These are phyloP conservation scores for Dictyostelium brefeldianum DNA, from an alignment of 78 protist genomes.

Conservation along the genomic window DNA sequence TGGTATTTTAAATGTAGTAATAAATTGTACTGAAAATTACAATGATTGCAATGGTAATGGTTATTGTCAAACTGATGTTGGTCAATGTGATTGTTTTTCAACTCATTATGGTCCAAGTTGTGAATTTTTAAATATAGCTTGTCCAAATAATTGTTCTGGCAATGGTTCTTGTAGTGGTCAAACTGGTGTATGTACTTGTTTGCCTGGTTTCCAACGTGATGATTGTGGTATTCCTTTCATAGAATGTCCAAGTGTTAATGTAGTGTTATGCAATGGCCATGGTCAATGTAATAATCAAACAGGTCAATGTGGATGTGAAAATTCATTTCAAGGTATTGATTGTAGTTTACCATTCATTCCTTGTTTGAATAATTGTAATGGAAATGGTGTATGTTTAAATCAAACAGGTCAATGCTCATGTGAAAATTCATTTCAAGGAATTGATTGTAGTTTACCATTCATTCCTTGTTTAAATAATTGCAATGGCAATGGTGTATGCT, in stretches of 20 bases:
- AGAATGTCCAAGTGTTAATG: too few relatives aligned
- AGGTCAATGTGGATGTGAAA: background rate
- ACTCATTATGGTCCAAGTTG: background rate
- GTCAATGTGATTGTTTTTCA: background rate
- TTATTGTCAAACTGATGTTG: background rate
- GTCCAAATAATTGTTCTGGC: background rate
- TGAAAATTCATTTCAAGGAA: background rate
- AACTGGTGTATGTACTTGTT: too few relatives aligned
- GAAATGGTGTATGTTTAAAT: background rate
- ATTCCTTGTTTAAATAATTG: background rate
- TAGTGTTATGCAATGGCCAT: background rate
- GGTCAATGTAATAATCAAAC: background rate
- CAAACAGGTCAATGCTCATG: background rate
- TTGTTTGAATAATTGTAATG: background rate
- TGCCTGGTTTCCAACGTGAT: too few relatives aligned
- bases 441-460: background rate
- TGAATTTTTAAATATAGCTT: background rate
- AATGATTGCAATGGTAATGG: background rate
- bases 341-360: background rate
- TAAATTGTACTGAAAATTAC: background rate
- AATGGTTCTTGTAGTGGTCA: background rate
- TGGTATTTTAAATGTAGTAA: background rate
- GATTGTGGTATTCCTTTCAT: too few relatives aligned
- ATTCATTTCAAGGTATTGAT: background rate
- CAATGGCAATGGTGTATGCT: background rate